A percentile compares a stretch with the other conserved stretches of the same genome.
phyloP scores from a whole-genome alignment of 75 land plant species.

The Chamaecyparis obtusa region DNA sequence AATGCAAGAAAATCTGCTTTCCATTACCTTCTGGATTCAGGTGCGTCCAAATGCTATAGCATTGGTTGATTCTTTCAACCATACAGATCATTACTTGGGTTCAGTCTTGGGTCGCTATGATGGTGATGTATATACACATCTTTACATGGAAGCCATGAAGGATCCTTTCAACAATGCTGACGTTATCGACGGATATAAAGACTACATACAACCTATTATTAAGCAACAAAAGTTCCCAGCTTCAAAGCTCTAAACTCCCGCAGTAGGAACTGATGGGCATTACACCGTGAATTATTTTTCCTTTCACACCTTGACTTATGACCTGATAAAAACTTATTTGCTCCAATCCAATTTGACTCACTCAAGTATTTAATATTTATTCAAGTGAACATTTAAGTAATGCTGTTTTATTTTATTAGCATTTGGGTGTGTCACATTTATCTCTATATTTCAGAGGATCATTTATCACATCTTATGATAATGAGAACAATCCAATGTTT shows the following conservation, averaged over 20 bases:
- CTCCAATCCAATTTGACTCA: not conserved
- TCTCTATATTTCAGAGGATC: not conserved
- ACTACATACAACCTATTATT: slow-evolving; percentile 35
- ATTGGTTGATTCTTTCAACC: slow-evolving; percentile 54
- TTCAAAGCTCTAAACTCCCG: not conserved
- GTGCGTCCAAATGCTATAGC: slow-evolving; percentile 56
- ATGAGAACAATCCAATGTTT: not conserved
- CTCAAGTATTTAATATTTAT: not conserved
- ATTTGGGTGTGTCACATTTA: not conserved
- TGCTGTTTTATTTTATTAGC: not conserved
- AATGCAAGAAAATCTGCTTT: not conserved
- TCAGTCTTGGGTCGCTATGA: slow-evolving; percentile 53
- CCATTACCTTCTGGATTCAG: slow-evolving; percentile 16
- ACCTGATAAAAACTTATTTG: not conserved
- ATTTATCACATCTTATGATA: not conserved
- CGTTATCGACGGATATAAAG: slow-evolving; percentile 44
- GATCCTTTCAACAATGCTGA: slow-evolving; percentile 34
- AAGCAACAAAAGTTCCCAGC: slow-evolving; percentile 17
- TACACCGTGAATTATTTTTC: not conserved
- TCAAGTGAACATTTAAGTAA: not conserved
- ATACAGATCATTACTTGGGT: slow-evolving; percentile 48
- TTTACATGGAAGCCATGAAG: slow-evolving; percentile 49
- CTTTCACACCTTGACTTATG: not conserved
- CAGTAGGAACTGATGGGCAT: not conserved
- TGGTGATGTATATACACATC: slow-evolving; percentile 46